These are phyloP conservation scores for Coemansia sp. DNA, from an alignment of 192 early-diverging fungal species.

Conservation along the genomic window DNA sequence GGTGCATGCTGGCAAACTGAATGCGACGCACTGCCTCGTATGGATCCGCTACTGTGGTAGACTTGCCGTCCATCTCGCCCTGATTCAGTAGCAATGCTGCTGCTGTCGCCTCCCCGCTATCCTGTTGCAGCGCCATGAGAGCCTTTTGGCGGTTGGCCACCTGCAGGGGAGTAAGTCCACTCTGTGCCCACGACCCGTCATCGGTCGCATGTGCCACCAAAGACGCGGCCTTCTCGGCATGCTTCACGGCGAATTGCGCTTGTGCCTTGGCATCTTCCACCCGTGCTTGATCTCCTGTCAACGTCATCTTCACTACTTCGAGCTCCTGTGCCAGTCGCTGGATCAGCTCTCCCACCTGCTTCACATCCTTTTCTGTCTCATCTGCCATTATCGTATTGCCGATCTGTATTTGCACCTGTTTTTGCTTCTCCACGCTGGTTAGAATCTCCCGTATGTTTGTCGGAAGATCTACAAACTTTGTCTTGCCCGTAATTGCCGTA, in stretches of 20 bases:
- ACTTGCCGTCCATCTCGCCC: neutral
- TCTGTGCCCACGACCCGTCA: conserved; percentile 38
- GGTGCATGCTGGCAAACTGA: conserved; percentile 37
- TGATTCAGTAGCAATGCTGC: conserved; percentile 8
- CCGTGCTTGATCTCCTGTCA: conserved; percentile 22
- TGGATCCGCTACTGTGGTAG: conserved; percentile 7
- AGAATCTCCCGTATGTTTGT: conserved; percentile 25
- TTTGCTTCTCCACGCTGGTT: conserved; percentile 32
- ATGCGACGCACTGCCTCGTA: conserved; percentile 41
- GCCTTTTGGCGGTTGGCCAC: conserved; percentile 32
- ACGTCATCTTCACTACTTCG: conserved; percentile 35
- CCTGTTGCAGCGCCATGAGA: conserved; percentile 21
- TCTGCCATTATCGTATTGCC: conserved; percentile 32
- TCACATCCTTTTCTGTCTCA: conserved; percentile 30
- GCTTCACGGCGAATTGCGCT: conserved; percentile 39
- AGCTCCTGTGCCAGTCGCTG: conserved; percentile 32
- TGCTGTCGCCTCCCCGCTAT: neutral
- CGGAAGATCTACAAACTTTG: conserved; percentile 42
- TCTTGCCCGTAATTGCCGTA: conserved; percentile 29
- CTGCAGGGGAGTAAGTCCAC: conserved; percentile 36
- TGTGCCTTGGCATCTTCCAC: conserved; percentile 31
- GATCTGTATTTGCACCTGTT: conserved; percentile 48
- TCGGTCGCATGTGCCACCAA: conserved; percentile 39
- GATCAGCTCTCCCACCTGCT: conserved; percentile 7
- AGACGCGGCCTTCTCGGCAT: conserved; percentile 39